These are phyloP conservation scores for Gastrolobium villosum DNA, from an alignment of 306 rosid genomes.

Conservation along the genomic window DNA sequence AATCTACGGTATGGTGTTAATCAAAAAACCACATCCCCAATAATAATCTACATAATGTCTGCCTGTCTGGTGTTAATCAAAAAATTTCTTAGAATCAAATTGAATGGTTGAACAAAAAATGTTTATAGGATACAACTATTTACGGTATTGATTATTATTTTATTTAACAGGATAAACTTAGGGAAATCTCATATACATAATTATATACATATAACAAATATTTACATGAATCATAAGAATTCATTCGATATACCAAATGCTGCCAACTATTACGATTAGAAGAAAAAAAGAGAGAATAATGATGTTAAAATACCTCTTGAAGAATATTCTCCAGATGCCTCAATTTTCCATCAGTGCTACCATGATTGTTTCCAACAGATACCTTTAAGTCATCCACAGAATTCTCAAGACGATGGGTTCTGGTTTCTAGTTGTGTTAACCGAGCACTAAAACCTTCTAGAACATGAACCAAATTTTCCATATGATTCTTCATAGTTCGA, in stretches of 20 bases:
- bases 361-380: conserved; percentile 80
- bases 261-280: conserved; percentile 25
- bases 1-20: no score
- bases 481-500: conserved; percentile 74
- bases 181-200: neutral
- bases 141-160: neutral
- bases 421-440: conserved; percentile 80
- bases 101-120: conserved; percentile 29
- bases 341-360: conserved; percentile 82
- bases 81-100: neutral
- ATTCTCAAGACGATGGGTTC: conserved; percentile 77
- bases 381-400: conserved; percentile 84
- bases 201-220: neutral
- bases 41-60: no score
- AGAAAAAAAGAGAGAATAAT: neutral
- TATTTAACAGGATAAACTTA: conserved; percentile 5
- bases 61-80: neutral
- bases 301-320: conserved; percentile 68
- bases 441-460: conserved; percentile 87
- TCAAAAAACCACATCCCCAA: no score
- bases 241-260: conserved; percentile 47
- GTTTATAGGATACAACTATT: conserved; percentile 2
- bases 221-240: conserved; percentile 30
- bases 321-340: conserved; percentile 86
- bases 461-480: conserved; percentile 74